phyloP scores from a whole-genome alignment of 1,284 basidiomycete genomes.

The Xerocomus nothofagi region DNA sequence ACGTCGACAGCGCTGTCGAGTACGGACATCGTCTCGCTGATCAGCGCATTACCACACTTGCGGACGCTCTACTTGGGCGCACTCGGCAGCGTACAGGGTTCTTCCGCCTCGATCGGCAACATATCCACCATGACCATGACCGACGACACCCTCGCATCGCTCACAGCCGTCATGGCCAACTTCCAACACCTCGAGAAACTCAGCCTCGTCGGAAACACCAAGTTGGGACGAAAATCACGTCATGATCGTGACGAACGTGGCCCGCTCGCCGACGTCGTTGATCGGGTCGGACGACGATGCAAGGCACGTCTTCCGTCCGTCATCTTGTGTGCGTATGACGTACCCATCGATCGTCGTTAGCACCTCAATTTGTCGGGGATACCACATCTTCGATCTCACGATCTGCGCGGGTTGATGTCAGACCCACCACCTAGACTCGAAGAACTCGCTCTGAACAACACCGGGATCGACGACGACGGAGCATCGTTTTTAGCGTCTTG shows the following conservation, averaged over 20 bases:
- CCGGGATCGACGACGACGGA: conserved; percentile 57
- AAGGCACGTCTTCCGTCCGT: conserved; percentile 42
- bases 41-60: conserved; percentile 43
- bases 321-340: too few species aligned
- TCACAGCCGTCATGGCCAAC: conserved; percentile 44
- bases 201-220: conserved; percentile 62
- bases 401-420: conserved; percentile 50
- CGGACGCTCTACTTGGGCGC: conserved; percentile 59
- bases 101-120: conserved; percentile 45
- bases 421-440: conserved; percentile 42
- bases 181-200: conserved; percentile 48
- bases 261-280: conserved; percentile 49
- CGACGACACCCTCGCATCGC: conserved; percentile 45
- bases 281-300: conserved; percentile 56
- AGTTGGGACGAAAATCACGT: conserved; percentile 49
- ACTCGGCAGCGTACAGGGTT: conserved; percentile 51
- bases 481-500: conserved; percentile 56
- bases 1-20: conserved; percentile 54
- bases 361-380: conserved; percentile 59
- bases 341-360: conserved; percentile 24
- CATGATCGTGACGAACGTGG: conserved; percentile 31
- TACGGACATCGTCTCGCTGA: conserved; percentile 41
- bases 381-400: conserved; percentile 48
- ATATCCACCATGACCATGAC: conserved; percentile 55
- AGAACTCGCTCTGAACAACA: conserved; percentile 59